A percentile compares a stretch with the other conserved stretches of the same genome.
Evolutionary conservation across 495 filamentous ascomycete genomes (phyloP).

Genomic region (Immersiella caudata): DNA sequence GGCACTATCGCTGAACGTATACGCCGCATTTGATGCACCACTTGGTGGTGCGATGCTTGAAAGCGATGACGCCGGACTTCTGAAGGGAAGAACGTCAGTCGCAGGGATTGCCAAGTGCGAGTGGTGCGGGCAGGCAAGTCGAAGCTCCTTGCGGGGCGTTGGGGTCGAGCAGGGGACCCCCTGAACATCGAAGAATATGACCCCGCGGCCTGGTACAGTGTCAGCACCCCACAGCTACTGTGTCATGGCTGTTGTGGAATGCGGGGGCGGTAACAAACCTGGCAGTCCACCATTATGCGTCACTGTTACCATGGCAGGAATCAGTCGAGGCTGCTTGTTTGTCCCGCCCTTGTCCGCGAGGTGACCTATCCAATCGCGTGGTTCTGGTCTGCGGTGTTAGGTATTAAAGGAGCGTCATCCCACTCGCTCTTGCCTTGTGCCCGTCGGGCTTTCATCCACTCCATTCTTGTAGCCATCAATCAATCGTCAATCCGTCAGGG

Average conservation of each 20-base stretch:
- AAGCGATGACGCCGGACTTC: neutral
- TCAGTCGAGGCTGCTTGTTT: constrained; percentile 13
- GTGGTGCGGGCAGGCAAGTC: neutral
- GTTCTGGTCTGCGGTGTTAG: neutral
- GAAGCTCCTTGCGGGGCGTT: neutral
- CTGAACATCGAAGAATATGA: neutral
- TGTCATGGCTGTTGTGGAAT: neutral
- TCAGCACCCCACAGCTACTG: constrained; percentile 9
- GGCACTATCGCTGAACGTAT: neutral
- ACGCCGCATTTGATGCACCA: neutral
- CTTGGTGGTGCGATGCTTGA: neutral
- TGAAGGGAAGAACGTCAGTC: neutral
- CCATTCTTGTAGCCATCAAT: neutral
- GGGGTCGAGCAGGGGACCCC: neutral
- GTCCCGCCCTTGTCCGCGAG: constrained; percentile 8
- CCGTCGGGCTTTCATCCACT: neutral
- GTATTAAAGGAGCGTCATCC: constrained; percentile 8
- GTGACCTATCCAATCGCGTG: constrained; percentile 19
- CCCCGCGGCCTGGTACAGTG: neutral
- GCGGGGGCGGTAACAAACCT: constrained; percentile 8
- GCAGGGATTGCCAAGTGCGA: too few relatives aligned
- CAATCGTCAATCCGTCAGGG: neutral
- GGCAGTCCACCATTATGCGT: neutral
- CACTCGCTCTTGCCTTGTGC: neutral
- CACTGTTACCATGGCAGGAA: constrained; percentile 18